Base-by-base conservation (phyloP, 139 green algal species). In the Chlorella vulgaris region DNA sequence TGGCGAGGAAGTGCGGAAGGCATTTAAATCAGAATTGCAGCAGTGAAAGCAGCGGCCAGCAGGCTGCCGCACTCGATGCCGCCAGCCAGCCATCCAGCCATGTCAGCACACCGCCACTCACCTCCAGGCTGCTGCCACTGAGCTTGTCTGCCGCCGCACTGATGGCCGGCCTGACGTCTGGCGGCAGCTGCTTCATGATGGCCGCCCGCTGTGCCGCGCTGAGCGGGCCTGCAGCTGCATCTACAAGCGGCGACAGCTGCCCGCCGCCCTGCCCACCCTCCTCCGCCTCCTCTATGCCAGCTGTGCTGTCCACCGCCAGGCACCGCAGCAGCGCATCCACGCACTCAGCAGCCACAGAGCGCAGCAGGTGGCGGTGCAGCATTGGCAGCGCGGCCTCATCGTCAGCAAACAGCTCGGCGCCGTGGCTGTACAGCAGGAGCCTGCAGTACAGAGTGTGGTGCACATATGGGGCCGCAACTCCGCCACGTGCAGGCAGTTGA, bases 351-450 rank as follows among this genome's bases (percentile, higher is more conserved):
- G 77, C 93, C 4, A 74, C 73, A 22, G 70, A 91, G 65, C 91
- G 88, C 71, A 96, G 74, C 55, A 94, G 80, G 83, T 97, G 93
- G 7, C 85, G 83, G 60, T 89, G 74, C 73, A 96, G 76, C 42
- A 80, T 66, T 5, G 77, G 29, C 47, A 40, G 24, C 8, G 81
- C 80, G 3, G 79, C 81, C 38, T 90, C 88, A 43, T 93, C 89
- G 0, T 53, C 80, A 39, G 65, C 75, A 40, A 91, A 90, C 31
- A 89, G 63, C 50, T 91, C 83, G 24, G 86, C 84, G 62, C 92
- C 94, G 38, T 84, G 79, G 0, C 63, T 71, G 51, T 91, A 94
- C 74, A 95, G 86, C 85, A 92, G 88, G 81, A 97, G 60, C 74
- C 63, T 78, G 79, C 76, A 74, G 28, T 6, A 0, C 6, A 39